A percentile compares a stretch with the other conserved stretches of the same genome.
Evolutionary conservation across 73 alveolate genomes (phyloP).

Genomic region (Tetrahymena thermophila): DNA sequence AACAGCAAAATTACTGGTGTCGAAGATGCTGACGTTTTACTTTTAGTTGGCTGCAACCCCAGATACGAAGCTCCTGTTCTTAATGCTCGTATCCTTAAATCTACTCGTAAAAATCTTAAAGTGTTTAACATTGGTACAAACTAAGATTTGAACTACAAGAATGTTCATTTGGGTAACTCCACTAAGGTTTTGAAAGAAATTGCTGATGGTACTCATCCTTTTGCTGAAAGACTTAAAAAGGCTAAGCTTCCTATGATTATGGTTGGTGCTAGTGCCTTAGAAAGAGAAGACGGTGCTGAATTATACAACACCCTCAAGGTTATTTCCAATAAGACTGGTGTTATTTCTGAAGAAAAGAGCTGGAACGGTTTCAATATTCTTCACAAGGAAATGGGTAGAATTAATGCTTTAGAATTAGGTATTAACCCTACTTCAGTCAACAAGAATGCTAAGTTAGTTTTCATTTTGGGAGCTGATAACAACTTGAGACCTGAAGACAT

Average conservation of each 20-base stretch:
- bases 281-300: conserved; percentile 79
- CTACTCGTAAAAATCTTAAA: conserved; percentile 51
- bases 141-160: conserved; percentile 56
- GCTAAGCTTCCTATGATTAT: conserved; percentile 81
- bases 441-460: conserved; percentile 62
- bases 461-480: conserved; percentile 73
- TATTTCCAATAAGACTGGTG: conserved; percentile 47
- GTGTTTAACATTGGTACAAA: conserved; percentile 75
- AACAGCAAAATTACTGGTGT: conserved; percentile 78
- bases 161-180: conserved; percentile 67
- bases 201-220: conserved; percentile 78
- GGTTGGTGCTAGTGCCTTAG: conserved; percentile 44
- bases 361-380: conserved; percentile 85
- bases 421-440: conserved; percentile 48
- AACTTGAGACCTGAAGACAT: conserved; percentile 72
- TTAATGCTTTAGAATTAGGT: conserved; percentile 82
- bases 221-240: conserved; percentile 53
- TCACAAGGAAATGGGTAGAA: conserved; percentile 64
- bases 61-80: conserved; percentile 76
- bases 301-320: conserved; percentile 44
- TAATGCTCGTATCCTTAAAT: conserved; percentile 70
- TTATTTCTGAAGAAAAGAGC: conserved; percentile 49
- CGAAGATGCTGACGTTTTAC: conserved; percentile 77
- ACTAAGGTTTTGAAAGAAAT: conserved; percentile 57
- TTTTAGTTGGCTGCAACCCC: conserved; percentile 75